Conservation (phyloP, 2,329 filamentous ascomycete genomes). For the Aspergillus sp. region DNA sequence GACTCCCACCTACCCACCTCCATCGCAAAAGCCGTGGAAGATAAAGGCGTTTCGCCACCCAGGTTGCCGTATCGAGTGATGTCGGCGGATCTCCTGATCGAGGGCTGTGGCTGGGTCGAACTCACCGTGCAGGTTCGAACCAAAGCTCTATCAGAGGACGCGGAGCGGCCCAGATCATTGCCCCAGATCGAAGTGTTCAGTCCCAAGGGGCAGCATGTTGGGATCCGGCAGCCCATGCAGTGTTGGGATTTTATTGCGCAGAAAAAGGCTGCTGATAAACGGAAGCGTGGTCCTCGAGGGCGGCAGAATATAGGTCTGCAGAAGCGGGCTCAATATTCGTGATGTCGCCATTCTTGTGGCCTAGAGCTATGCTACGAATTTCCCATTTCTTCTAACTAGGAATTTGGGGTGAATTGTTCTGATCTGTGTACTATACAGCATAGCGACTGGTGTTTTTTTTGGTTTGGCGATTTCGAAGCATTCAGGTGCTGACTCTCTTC, state of each 20-base stretch:
- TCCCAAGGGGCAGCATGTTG: constrained; percentile 75
- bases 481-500: background rate
- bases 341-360: too few relatives aligned
- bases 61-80: constrained; percentile 69
- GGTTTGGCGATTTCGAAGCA: background rate
- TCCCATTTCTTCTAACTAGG: background rate
- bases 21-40: constrained; percentile 57
- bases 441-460: constrained; percentile 13
- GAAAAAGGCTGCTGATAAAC: constrained; percentile 23
- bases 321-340: constrained; percentile 12
- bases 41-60: constrained; percentile 45
- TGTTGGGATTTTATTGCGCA: constrained; percentile 26
- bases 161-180: constrained; percentile 37
- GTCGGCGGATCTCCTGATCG: constrained; percentile 75
- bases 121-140: constrained; percentile 71
- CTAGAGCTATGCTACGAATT: too few relatives aligned
- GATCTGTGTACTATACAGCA: constrained; percentile 7
- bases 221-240: constrained; percentile 28
- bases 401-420: background rate
- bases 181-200: constrained; percentile 70
- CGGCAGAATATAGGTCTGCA: constrained; percentile 18
- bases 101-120: constrained; percentile 91
- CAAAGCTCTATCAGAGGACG: constrained; percentile 26
- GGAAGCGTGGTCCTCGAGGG: constrained; percentile 15
- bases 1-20: constrained; percentile 66